Conservation (phyloP, 306 rosid species). For the Gillenia trifoliata region DNA sequence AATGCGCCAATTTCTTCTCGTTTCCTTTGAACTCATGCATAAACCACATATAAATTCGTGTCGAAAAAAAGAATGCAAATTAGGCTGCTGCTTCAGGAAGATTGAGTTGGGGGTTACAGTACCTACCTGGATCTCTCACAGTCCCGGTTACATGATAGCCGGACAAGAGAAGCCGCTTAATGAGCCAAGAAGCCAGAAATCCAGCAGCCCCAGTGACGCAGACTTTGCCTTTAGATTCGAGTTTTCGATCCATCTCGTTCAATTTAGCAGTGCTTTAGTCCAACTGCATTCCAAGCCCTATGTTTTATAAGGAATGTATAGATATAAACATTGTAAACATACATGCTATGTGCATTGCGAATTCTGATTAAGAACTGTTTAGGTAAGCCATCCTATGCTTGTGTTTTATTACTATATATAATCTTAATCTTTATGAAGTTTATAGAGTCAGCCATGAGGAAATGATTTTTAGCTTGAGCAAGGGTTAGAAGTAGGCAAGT, state of each 20-base stretch:
- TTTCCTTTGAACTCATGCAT: conserved; percentile 37
- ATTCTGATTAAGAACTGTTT: neutral
- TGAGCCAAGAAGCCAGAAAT: conserved; percentile 77
- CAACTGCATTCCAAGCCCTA: neutral
- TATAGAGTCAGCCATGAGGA: neutral
- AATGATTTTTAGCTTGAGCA: neutral
- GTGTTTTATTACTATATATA: neutral
- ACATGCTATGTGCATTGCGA: neutral
- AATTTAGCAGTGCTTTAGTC: neutral
- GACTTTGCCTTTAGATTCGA: conserved; percentile 49
- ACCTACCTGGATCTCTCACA: conserved; percentile 67
- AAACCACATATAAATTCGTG: neutral
- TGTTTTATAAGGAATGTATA: neutral
- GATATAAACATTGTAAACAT: neutral
- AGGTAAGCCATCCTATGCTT: conserved; percentile 16
- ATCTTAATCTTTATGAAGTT: neutral
- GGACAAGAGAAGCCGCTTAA: conserved; percentile 66
- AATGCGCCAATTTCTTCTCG: conserved; percentile 53
- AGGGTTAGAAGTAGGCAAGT: conserved; percentile 10
- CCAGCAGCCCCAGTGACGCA: conserved; percentile 94
- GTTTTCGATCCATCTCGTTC: conserved; percentile 23
- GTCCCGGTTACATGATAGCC: conserved; percentile 75
- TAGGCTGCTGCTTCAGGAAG: neutral
- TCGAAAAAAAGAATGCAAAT: neutral
- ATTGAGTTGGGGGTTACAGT: neutral